Evolutionary conservation across 495 filamentous ascomycete species (phyloP), one percentile per base, ranked within the genome.

Genomic region (Thozetella sp.): DNA sequence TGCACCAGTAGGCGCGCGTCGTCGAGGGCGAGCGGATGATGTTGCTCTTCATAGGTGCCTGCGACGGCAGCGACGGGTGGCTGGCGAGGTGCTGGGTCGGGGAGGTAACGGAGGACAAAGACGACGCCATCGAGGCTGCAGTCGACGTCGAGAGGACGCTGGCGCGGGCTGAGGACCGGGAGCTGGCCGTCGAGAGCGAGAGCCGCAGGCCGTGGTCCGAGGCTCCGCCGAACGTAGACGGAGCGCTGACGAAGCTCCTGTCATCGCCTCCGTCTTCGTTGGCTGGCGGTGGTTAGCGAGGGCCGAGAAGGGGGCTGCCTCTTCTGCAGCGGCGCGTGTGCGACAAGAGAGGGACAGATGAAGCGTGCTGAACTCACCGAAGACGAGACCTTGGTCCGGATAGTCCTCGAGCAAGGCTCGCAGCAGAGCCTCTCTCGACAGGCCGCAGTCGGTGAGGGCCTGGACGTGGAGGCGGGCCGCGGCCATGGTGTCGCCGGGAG

Each of bases 1-100:
- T 82, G 66, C 79, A 82, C 79, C 78, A 80, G 66, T 79, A 82
- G 37, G 75, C 74, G 30, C 70, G 67, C 40, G 63, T 68, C 3
- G 65, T 59, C 51, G 70, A 70, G 37, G 70, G 64, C 2, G 66
- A 64, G 11, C 68, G 67, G 4, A 67, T 57, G 26, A 71, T 68
- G 65, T 48, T 70, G 62, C 56, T 65, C 56, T 69, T 70, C 43
- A 51, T 57, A 3, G 61, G 48, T 22, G 61, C 37, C 55, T 58
- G 30, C 24, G 62, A 57, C 54, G 24, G 61, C 46, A 0, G 52
- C 30, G 13, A 45, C 25, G 12, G 55, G 24, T 34, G 56, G 52
- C 46, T 30, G 60, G n/a, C 11, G 55, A 26, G 12, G 54, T 34
- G 19, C 52, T 58, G 26, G 54, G 34, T 40, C 22, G 50, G 43